Evolutionary conservation across 2,329 filamentous ascomycete species (phyloP), one percentile per base, ranked within the genome.

Genomic region (Epichloe uncinata): DNA sequence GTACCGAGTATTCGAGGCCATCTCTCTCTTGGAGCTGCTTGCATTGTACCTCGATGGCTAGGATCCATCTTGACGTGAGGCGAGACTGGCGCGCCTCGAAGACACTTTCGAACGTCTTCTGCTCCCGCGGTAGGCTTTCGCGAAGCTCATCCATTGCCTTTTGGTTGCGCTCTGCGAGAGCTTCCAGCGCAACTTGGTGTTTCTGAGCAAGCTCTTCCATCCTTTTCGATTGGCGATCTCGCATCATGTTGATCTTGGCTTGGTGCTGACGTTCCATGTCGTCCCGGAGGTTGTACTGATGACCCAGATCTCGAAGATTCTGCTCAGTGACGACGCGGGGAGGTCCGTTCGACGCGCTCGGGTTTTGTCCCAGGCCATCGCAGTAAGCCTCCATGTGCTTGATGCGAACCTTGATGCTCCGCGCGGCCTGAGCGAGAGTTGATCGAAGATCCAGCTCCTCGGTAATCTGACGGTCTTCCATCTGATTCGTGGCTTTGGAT

Each of bases 381-480:
- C 79, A 82, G 60, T 83, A 83, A 5, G 78, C 79, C 56, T 83
- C 79, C 79, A 83, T 83, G 55, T 83, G 75, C 58, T 73, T 75
- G n/a, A 83, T 66, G 13, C 78, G 72, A 37, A 79, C 75, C 34
- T 68, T 69, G 37, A 82, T 71, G 55, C 74, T 78, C 51, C 70
- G 69, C 58, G 80, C 78, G 49, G 73, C 74, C 55, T 79, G 75
- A 48, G 81, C 74, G 15, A 82, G 62, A 0, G 69, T 70, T 4
- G 67, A 61, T 11, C 75, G 69, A 20, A 82, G 63, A 54, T 82
- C 79, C 66, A 81, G 75, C 63, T 83, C 80, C 8, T 76, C 78
- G 13, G 69, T 68, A n/a, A 83, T 73, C 58, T 83, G 79, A 7
- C 75, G 69, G 55, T 82, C 78, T 54, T 83, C 79, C 16, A 82